These are phyloP conservation scores for Coemansia sp. DNA, from an alignment of 192 early-diverging fungal genomes.

Conservation along the genomic window DNA sequence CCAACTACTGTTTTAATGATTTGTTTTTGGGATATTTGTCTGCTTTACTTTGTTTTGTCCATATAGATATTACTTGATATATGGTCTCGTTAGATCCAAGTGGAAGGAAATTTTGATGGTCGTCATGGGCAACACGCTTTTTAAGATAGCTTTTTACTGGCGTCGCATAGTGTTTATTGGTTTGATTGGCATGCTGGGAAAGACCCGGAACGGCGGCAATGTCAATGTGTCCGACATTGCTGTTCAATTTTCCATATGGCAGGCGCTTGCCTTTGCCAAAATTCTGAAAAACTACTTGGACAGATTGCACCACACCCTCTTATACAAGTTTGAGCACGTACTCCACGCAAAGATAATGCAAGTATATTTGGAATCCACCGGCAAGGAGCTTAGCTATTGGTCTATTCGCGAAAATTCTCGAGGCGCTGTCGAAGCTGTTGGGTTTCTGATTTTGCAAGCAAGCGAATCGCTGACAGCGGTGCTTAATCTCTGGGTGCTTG, in stretches of 20 bases:
- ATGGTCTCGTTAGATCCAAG: neutral
- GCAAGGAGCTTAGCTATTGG: neutral
- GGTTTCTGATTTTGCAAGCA: no score
- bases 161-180: slow-evolving; percentile 9
- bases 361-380: neutral
- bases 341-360: neutral
- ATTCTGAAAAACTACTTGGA: neutral
- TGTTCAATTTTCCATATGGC: no score
- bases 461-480: neutral
- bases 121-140: neutral
- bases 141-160: neutral
- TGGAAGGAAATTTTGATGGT: neutral
- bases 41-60: no score
- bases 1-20: no score
- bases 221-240: neutral
- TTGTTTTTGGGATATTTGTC: no score
- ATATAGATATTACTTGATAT: neutral
- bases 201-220: no score
- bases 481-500: slow-evolving; percentile 14
- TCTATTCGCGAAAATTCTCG: neutral
- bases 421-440: no score
- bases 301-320: neutral
- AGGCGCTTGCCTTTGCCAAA: neutral
- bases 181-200: no score
- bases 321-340: neutral